Evolutionary conservation across 2,329 filamentous ascomycete genomes (phyloP).

Genomic region (Stachybotrys chlorohalonatus): DNA sequence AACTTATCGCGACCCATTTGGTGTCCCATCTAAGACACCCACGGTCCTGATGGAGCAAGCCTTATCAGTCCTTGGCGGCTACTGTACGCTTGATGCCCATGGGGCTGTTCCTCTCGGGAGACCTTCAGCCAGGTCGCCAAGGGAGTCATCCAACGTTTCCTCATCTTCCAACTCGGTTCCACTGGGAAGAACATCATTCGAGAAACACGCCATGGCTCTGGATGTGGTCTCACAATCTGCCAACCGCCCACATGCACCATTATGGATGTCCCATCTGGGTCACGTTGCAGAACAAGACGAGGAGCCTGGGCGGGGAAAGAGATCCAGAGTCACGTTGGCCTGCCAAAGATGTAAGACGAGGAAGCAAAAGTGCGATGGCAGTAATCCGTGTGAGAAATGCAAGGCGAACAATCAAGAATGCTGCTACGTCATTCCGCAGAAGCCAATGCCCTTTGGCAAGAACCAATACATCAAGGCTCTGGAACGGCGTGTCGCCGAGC

Average conservation of each 20-base stretch:
- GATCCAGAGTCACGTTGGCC: not conserved
- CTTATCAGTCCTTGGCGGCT: not conserved
- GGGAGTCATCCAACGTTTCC: not conserved
- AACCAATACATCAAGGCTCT: not conserved
- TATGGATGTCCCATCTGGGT: not conserved
- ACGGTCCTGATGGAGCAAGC: not conserved
- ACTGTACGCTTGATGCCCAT: not conserved
- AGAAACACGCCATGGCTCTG: not conserved
- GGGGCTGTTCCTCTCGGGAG: not conserved
- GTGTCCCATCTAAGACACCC: too few relatives aligned
- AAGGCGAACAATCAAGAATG: not conserved
- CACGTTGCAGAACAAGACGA: not conserved
- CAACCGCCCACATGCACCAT: not conserved
- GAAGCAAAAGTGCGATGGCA: not conserved
- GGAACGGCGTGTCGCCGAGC: not conserved
- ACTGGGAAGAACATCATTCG: not conserved
- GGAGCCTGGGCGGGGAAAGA: not conserved
- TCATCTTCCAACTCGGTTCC: not conserved
- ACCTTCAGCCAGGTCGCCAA: not conserved
- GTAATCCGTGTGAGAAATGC: not conserved
- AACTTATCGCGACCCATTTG: too few relatives aligned
- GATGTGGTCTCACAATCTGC: not conserved
- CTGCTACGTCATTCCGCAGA: not conserved
- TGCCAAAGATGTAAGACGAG: not conserved
- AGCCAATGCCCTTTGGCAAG: not conserved